Percentiles rank a stretch among this genome's conserved stretches.
Evolutionary conservation across 2,329 filamentous ascomycete species (phyloP).

Genomic region (Tolypocladium album): DNA sequence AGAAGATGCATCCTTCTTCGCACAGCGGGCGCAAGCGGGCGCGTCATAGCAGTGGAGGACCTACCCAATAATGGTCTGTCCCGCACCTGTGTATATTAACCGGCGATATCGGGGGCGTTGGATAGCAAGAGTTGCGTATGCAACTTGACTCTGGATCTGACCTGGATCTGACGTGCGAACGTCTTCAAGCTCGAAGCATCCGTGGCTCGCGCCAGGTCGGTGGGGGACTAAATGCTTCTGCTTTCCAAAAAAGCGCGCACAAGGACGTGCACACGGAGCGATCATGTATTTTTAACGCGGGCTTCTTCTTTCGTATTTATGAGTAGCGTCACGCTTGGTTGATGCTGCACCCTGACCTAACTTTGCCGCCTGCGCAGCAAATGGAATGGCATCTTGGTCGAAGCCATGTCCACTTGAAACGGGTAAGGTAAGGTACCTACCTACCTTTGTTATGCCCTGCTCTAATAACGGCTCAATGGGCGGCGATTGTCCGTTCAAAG

Average conservation of each 20-base stretch:
- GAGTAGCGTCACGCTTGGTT: background rate
- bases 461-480: conserved; percentile 23
- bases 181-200: no score
- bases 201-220: no score
- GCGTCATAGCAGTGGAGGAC: conserved; percentile 34
- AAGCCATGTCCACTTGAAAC: background rate
- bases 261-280: background rate
- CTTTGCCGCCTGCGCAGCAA: background rate
- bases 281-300: background rate
- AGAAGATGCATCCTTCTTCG: conserved; percentile 42
- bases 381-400: background rate
- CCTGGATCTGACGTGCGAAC: background rate
- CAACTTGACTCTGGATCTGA: background rate
- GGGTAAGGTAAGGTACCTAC: no score
- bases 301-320: background rate
- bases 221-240: background rate
- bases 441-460: conserved; percentile 3
- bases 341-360: background rate
- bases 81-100: background rate
- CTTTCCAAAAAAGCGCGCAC: background rate
- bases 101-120: background rate
- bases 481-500: conserved; percentile 6
- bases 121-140: background rate
- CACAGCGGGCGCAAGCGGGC: conserved; percentile 46
- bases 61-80: background rate